Evolutionary conservation across 192 early-diverging fungal species (phyloP).

Genomic region (Coemansia sp.): DNA sequence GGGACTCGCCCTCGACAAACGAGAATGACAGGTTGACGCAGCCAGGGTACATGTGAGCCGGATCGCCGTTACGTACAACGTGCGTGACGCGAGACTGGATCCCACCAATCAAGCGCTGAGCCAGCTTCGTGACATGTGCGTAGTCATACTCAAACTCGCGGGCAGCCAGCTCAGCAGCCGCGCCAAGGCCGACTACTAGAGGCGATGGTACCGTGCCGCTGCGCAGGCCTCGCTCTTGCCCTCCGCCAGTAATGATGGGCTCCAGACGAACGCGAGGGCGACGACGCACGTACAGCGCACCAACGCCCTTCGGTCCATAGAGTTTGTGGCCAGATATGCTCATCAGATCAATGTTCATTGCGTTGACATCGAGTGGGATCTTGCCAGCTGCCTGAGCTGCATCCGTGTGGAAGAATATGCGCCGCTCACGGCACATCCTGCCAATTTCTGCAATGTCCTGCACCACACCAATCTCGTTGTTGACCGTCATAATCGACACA

Average conservation of each 20-base stretch:
- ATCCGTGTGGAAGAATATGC: constrained; percentile 96
- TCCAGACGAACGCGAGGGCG: constrained; percentile 91
- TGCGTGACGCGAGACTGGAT: constrained; percentile 74
- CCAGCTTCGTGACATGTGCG: constrained; percentile 66
- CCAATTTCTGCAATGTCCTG: constrained; percentile 93
- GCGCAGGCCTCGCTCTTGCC: constrained; percentile 92
- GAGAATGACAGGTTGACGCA: constrained; percentile 97
- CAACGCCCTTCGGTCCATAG: constrained; percentile 97
- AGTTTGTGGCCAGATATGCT: constrained; percentile 96
- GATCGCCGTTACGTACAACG: constrained; percentile 90
- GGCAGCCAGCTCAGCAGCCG: constrained; percentile 73
- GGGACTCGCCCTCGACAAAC: constrained; percentile 95
- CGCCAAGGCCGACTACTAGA: constrained; percentile 86
- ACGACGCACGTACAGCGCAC: constrained; percentile 89
- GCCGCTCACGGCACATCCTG: constrained; percentile 76
- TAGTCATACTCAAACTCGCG: constrained; percentile 87
- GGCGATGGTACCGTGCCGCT: constrained; percentile 93
- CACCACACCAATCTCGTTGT: constrained; percentile 98
- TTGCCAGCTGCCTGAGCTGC: constrained; percentile 96
- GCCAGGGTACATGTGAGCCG: constrained; percentile 73
- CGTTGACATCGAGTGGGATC: constrained; percentile 88
- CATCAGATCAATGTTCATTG: constrained; percentile 92
- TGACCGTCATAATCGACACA: constrained; percentile 95
- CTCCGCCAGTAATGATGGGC: constrained; percentile 88
- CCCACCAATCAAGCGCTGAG: constrained; percentile 75